Base-by-base conservation (phyloP, 2,329 filamentous ascomycete genomes). In the Cadophora luteo-olivacea region DNA sequence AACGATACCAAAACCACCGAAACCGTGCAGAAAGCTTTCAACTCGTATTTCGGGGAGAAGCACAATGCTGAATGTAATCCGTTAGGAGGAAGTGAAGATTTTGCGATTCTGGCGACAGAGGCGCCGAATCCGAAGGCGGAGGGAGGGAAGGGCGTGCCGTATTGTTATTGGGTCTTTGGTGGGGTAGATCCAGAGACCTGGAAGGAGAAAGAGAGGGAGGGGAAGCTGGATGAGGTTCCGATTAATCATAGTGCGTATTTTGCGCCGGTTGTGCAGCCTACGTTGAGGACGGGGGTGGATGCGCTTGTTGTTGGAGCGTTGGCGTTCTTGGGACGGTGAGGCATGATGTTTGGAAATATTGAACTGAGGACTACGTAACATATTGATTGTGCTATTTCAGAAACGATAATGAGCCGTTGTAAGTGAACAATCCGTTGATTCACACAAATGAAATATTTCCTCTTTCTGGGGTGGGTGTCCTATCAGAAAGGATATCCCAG, bases 161-260 rank as follows among this genome's bases (percentile, higher is more conserved):
- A 73, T 63, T 70, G 71, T 78, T 51, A 80, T 83, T 58, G 81
- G 80, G 4, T 80, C 70, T 67, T 76, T 81, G 69, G 78, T 82
- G 70, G 84, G 83, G 64, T 61, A 14, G 72, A 82, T 89, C 14
- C 63, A 1, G 61, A 69, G 61, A 63, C 54, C 11, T 70, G 64
- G 29, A 58, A 68, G 49, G 69, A 72, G 19, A 66, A 65, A 16
- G 64, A 62, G 51, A 62, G 70, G 36, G 58, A 38, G 5, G 72
- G 68, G 4, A 68, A 55, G 19, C 32, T 71, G 55, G 70, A 70
- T 38, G 65, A 68, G 48, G 38, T 75, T 14, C 85, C 88, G 0
- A 83, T 84, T 0, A 90, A 90, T 71, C 88, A 91, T 74, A 86
- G 82, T 68, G 82, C 86, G 0, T 81, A 83, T 65, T 91, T 90